Evolutionary conservation across 306 rosid genomes (phyloP), one percentile per base, ranked within the genome.

Genomic region (Glycine tomentella): DNA sequence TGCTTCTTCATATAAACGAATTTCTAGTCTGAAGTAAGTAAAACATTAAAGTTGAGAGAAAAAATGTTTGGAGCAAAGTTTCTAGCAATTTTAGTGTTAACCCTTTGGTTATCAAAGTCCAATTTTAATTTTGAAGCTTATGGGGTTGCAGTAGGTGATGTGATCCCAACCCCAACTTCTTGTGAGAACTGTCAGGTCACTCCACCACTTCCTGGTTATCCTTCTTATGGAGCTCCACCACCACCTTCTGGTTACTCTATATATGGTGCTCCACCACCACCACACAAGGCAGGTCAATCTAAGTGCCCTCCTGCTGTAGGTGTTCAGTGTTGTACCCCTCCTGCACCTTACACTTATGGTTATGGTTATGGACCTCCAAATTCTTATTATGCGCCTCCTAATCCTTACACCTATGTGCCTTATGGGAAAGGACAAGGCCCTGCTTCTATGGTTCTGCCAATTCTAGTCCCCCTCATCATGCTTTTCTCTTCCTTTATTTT

Each of bases 301-400:
- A 86, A 86, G 72, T 86, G 87, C 44, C 89, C 89, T 66, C 89
- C 89, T 4, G 75, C 78, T 46, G 52, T 69, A n/a, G 80, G 80
- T 71, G 85, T 66, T 44, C 66, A 80, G 79, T 87, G 84, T 5
- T 80, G 89, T 55, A 76, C 64, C n/a, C 89, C 87, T 10, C 85
- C 85, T 9, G 59, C 53, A 45, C 79, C 85, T 17, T 76, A 76
- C 57, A 45, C 14, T 25, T 77, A 77, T 11, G 76, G 67, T 49
- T 49, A 72, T 12, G 71, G 53, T 49, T 49, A 72, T 12, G 71
- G 53, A 0, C 80, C 87, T 48, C 82, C 87, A 51, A 38, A 15
- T 61, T 56, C 84, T 61, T 86, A 78, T 0, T 79, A 75, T 44
- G 77, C 83, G 65, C 89, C 89, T 64, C 38, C 38, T 42, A 38